Conservation (phyloP, 495 filamentous ascomycete species). For the Penicilliopsis zonata region DNA sequence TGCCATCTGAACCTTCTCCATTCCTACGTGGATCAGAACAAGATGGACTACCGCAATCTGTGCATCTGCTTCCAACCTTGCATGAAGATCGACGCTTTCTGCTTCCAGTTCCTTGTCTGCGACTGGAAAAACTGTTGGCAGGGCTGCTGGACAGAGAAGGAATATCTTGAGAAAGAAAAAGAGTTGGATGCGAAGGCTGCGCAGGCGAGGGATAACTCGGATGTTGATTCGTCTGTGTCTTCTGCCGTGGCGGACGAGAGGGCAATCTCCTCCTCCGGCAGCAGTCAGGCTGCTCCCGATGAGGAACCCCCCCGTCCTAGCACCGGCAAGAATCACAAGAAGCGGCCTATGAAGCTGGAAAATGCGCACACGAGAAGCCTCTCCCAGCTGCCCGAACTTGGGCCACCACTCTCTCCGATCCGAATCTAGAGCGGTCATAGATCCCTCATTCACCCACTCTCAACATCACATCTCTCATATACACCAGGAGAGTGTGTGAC, state of each 20-base stretch:
- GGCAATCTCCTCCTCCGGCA: conserved; percentile 54
- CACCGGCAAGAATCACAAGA: conserved; percentile 20
- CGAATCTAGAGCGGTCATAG: conserved; percentile 36
- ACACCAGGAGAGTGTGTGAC: too few relatives aligned
- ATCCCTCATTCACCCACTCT: too few relatives aligned
- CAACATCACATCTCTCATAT: too few relatives aligned
- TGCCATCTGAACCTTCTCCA: conserved; percentile 83
- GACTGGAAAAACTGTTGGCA: conserved; percentile 94
- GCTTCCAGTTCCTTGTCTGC: conserved; percentile 82
- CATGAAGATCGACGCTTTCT: conserved; percentile 81
- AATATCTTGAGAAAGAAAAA: conserved; percentile 62
- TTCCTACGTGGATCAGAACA: conserved; percentile 76
- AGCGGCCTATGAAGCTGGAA: conserved; percentile 28
- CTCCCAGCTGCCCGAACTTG: conserved; percentile 48
- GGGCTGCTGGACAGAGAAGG: conserved; percentile 83
- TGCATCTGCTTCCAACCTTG: conserved; percentile 93
- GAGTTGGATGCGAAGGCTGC: conserved; percentile 35
- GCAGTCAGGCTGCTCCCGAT: conserved; percentile 34
- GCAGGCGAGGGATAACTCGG: conserved; percentile 11
- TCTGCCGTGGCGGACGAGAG: conserved; percentile 35
- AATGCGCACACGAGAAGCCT: conserved; percentile 24
- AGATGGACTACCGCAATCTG: conserved; percentile 87
- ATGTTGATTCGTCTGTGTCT: conserved; percentile 5
- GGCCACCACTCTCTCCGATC: conserved; percentile 64
- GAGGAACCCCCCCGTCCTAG: conserved; percentile 17